Evolutionary conservation across 441 rosid species (phyloP).

Genomic region (Adansonia rubrostipa): DNA sequence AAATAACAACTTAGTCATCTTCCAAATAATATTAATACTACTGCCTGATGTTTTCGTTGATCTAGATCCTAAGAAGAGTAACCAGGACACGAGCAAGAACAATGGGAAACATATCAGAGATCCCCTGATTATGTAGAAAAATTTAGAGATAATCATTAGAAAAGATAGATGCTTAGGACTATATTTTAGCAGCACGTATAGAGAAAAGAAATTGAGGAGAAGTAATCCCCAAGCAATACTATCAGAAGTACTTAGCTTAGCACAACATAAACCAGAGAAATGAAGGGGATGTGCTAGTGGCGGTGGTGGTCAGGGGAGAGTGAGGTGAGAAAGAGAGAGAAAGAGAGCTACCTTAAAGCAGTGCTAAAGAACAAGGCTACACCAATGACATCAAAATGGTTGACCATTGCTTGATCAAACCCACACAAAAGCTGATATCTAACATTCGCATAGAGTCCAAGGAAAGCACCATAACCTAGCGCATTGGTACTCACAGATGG

Average conservation of each 20-base stretch:
- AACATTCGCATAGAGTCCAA: conserved; percentile 84
- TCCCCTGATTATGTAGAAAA: not conserved
- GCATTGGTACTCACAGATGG: conserved; percentile 75
- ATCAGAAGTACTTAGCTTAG: not conserved
- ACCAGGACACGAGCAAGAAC: not conserved
- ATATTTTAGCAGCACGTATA: not conserved
- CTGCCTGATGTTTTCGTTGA: not conserved
- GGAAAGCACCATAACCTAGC: conserved; percentile 91
- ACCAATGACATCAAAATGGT: conserved; percentile 93
- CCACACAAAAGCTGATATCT: conserved; percentile 87
- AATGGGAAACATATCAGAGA: not conserved
- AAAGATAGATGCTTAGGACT: not conserved
- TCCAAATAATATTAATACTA: not conserved
- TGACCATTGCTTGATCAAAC: conserved; percentile 68
- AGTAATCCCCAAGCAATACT: not conserved
- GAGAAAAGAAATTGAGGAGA: not conserved
- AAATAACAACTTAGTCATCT: not conserved
- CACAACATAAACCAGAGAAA: conserved; percentile 12
- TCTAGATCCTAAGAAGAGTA: not conserved
- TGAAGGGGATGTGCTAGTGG: not conserved
- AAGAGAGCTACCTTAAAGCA: conserved; percentile 73
- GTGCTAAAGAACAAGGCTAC: conserved; percentile 82
- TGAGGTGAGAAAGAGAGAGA: conserved; percentile 19
- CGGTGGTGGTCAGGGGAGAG: not conserved
- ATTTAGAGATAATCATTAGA: not conserved